Evolutionary conservation across 2,329 filamentous ascomycete genomes (phyloP).

Genomic region (Epichloe gansuensis): DNA sequence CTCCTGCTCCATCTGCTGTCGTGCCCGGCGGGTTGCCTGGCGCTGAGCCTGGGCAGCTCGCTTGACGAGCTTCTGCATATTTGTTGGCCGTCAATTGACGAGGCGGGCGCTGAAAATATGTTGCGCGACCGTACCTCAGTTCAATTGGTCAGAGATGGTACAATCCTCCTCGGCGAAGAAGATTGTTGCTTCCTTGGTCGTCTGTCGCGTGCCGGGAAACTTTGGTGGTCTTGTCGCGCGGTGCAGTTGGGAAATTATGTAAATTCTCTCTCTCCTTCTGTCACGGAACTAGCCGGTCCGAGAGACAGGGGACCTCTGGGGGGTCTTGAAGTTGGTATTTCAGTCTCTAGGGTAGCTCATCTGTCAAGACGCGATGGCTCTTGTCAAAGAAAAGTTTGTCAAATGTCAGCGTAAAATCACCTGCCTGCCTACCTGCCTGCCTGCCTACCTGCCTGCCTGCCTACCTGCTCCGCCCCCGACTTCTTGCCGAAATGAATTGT

Average conservation of each 20-base stretch:
- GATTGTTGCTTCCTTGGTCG: not conserved
- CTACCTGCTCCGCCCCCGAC: not conserved
- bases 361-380: not conserved
- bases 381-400: not conserved
- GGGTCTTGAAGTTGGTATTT: not conserved
- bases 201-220: not conserved
- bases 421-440: no score
- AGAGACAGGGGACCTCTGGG: not conserved
- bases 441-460: no score
- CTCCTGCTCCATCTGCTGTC: constrained; percentile 24
- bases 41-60: constrained; percentile 54
- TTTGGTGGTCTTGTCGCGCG: not conserved
- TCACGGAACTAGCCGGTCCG: constrained; percentile 5
- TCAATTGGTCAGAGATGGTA: not conserved
- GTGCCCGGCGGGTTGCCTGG: constrained; percentile 40
- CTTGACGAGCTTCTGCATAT: constrained; percentile 60
- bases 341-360: no score
- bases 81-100: not conserved
- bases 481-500: not conserved
- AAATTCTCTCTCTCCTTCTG: not conserved
- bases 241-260: not conserved
- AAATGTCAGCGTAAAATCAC: no score
- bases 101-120: not conserved
- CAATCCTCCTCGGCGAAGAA: not conserved
- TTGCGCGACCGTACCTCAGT: not conserved